Base-by-base conservation (phyloP, 768 basidiomycete species). In the Gautieria morchelliformis region DNA sequence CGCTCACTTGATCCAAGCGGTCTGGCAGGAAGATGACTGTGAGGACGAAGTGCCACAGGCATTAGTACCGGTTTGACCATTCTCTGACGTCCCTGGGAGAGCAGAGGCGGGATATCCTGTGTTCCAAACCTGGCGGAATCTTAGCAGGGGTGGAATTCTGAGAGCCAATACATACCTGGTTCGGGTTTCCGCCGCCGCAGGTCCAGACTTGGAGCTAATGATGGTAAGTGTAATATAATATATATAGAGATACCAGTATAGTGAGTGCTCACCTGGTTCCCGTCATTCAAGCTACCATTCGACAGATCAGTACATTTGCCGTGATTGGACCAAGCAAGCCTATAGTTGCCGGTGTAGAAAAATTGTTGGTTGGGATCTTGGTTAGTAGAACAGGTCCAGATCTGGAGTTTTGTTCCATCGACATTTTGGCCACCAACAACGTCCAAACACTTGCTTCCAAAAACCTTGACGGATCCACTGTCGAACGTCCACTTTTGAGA, bases 231-330 rank as follows among this genome's bases (percentile, higher is more conserved):
- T 32, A 19, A n/a, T 17, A n/a, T n/a, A 27, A 17, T n/a, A 19
- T 20, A n/a, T n/a, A n/a, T 24, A 10, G 11, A n/a, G 35, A 20
- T 10, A 37, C n/a, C n/a, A n/a, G n/a, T 12, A 56, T 39, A 35
- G 8, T 11, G 10, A 52, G 9, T 4, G 63, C 74, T 39, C 65
- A 79, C 78, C 10, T 63, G 68, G 41, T 69, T 79, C 0, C 77
- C 77, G 60, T 74, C 70, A 10, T 68, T 62, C 42, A 65, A 65
- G 40, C 62, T 73, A 1, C 78, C 78, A 14, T 64, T 69, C 0
- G 73, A 68, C 48, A 82, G 66, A 58, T 82, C 80, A 33, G 78
- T 59, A 56, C 79, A 81, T 58, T 78, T 79, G 53, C 73, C 73
- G 46, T 72, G 73, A 59, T 75, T 71, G 27, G 71, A 72, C 80